A percentile compares a stretch with the other conserved stretches of the same genome.
Evolutionary conservation across 129 eudicot species (phyloP).

Genomic region (Lactuca saligna): DNA sequence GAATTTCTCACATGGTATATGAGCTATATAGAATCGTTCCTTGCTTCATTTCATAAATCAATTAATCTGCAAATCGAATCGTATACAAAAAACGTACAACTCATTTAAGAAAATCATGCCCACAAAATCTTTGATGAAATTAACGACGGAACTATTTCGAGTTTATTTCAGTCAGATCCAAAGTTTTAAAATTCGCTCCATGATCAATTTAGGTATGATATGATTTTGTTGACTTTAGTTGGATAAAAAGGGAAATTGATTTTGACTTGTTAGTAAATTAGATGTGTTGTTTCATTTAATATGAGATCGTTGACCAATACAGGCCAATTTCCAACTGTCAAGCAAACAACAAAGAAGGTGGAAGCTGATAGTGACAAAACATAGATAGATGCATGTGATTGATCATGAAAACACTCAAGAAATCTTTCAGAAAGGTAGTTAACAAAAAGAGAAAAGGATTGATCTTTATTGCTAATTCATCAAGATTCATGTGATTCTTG

Average conservation of each 20-base stretch:
- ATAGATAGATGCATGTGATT: not conserved
- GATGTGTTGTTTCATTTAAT: not conserved
- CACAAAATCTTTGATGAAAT: no score
- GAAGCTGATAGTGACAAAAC: constrained; percentile 19
- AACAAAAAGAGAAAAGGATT: constrained; percentile 19
- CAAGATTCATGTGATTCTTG: constrained; percentile 21
- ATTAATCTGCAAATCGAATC: no score
- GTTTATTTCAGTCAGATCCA: no score
- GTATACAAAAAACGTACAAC: no score
- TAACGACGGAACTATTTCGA: no score
- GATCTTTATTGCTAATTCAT: constrained; percentile 4
- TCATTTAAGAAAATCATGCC: no score
- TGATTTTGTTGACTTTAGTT: not conserved
- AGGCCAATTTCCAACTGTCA: not conserved
- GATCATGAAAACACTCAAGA: constrained; percentile 8
- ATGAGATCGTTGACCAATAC: not conserved
- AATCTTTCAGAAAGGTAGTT: constrained; percentile 1
- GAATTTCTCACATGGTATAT: no score
- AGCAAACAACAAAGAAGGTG: not conserved
- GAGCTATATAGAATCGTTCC: no score
- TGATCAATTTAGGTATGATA: no score
- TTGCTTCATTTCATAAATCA: no score
- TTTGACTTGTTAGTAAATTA: not conserved
- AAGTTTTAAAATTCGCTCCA: no score
- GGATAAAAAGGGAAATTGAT: not conserved